Evolutionary conservation across 306 rosid species (phyloP), one percentile per base, ranked within the genome.

Genomic region (Vicia villosa): DNA sequence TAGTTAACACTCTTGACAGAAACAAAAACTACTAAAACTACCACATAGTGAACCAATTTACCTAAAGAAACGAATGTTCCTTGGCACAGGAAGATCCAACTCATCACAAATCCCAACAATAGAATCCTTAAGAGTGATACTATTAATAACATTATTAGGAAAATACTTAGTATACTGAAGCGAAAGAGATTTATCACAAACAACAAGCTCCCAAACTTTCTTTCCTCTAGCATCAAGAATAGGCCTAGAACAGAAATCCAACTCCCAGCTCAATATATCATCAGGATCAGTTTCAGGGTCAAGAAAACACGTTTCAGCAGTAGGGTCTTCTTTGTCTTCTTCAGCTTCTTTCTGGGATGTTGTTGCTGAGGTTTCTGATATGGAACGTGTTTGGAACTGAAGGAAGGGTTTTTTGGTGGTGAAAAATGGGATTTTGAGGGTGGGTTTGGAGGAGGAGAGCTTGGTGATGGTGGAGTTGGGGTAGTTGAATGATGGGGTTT

Each of bases 161-260:
- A 94, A 94, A 66, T 87, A 94, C 83, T 94, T 94, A 0, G 96
- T 94, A 58, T 72, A 86, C 58, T 94, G 99, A 60, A 94, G 74
- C 2, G 97, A 89, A 34, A 94, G 85, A 5, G 99, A 83, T 38
- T 82, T 85, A 41, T 94, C 97, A 69, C 99, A 94, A 1, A 75
- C 99, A 50, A 90, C 89, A 1, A 94, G 86, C 82, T 94, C 99
- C 99, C 98, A 94, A 12, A 94, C 42, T 87, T 94, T 94, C 87
- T 94, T 94, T 54, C 99, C 99, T 72, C 97, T 83, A 2, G 77
- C 77, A 75, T 94, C 99, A 34, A 90, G 82, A 36, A 94, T 90
- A 49, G 99, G 97, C 21, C 99, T 84, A 3, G 99, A 94, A 84
- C 99, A 94, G 70, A 94, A 94, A 38, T 94, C 99, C 43, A 94